Percentiles rank a stretch among this genome's conserved stretches.
These are phyloP conservation scores for Ganoderma lingzhi DNA, from an alignment of 1,284 basidiomycete species.

Conservation along the genomic window DNA sequence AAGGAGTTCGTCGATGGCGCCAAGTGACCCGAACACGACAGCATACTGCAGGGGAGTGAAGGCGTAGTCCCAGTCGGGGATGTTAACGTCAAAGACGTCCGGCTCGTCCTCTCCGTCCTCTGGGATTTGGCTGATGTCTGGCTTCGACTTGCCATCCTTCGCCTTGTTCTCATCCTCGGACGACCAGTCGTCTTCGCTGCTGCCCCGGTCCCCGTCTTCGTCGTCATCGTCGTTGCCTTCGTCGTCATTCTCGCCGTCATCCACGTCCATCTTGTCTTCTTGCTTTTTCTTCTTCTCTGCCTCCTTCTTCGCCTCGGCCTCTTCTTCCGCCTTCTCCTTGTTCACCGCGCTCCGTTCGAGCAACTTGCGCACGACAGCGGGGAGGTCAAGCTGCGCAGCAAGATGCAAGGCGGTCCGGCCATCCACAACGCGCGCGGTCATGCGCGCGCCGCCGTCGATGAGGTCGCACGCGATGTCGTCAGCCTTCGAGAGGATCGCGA, in stretches of 20 bases:
- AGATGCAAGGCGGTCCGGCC: constrained; percentile 63
- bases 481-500: constrained; percentile 57
- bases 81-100: constrained; percentile 61
- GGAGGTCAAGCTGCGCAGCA: constrained; percentile 56
- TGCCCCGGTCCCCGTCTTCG: constrained; percentile 36
- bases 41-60: constrained; percentile 62
- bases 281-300: constrained; percentile 39
- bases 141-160: constrained; percentile 29
- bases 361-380: constrained; percentile 54
- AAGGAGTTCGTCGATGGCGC: constrained; percentile 55
- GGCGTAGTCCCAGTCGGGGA: constrained; percentile 63
- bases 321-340: constrained; percentile 45
- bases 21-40: constrained; percentile 53
- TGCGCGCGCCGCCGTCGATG: constrained; percentile 60
- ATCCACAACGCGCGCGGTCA: constrained; percentile 61
- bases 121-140: constrained; percentile 46
- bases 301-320: constrained; percentile 37
- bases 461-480: constrained; percentile 56
- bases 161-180: constrained; percentile 36
- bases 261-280: constrained; percentile 40
- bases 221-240: constrained; percentile 30
- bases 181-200: constrained; percentile 45
- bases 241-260: constrained; percentile 43
- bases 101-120: constrained; percentile 57
- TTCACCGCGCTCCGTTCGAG: constrained; percentile 54